Evolutionary conservation across 192 early-diverging fungal species (phyloP), one percentile per base, ranked within the genome.

Genomic region (Mortierella alpina): DNA sequence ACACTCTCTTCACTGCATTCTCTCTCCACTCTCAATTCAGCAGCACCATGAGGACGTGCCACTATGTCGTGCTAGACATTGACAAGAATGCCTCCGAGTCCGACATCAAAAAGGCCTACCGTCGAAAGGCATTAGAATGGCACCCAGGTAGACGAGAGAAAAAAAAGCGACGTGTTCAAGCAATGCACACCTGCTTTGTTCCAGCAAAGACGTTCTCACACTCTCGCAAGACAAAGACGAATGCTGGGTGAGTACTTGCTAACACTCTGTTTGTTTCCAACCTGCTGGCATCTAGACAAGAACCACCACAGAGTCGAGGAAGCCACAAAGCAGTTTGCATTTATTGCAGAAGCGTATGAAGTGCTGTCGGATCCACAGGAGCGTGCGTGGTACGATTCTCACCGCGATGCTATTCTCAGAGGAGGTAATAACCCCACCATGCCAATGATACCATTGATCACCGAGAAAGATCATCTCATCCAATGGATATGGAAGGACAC

Each of bases 261-360:
- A 1, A 5, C 17, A 1, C 47, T 31, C 18, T 23, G 17, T 53
- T 42, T 66, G 15, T 58, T 53, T 62, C 51, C 40, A 2, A 50
- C 31, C 1, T 31, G 31, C 31, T 64, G 56, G 15, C 23, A 51
- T 14, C 20, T 66, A 90, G 96, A 98, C 87, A 97, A 97, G 81
- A 97, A 99, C 87, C 82, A 83, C 31, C 85, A 95, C 72, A 85
- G 92, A 59, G 82, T 92, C 4, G 93, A 96, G 55, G 95, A 97
- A 75, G 91, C 96, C 7, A 98, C 95, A 8, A 85, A 91, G 51
- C 83, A 90, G 42, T 99, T 99, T 89, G 91, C 95, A 2, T 84
- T 93, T 62, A 93, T 99, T 59, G 95, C 94, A 69, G 88, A 95
- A 64, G 98, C 98, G 7, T 98, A 99, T 79, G 95, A 98, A 74